Evolutionary conservation across 75 land plant genomes (phyloP), one percentile per base, ranked within the genome.

Genomic region (Pinus tabuliformis): DNA sequence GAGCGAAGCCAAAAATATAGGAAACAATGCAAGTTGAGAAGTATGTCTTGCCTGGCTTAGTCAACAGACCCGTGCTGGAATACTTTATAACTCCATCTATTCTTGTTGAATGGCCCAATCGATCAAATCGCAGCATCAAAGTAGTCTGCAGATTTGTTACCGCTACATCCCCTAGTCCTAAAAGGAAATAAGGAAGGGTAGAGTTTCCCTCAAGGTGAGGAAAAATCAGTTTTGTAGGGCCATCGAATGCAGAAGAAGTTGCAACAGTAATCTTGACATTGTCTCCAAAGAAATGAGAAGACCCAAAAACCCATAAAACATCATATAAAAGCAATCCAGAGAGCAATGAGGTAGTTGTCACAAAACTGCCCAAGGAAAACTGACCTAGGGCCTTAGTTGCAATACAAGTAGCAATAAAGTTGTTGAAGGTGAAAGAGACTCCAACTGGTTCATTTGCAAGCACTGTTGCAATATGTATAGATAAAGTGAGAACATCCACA

Each of bases 301-400:
- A 86, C 59, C 88, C 88, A 80, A 83, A 86, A 1, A 86, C 88
- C 88, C 88, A 86, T 75, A 85, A 83, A 26, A 83, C 88, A 83
- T 86, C 88, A 83, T 86, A 86, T 17, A 83, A 76, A 56, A 86
- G 86, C 68, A 86, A 76, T 24, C 88, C 88, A 80, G 77, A 76
- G 5, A 86, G 86, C 82, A 84, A 73, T n/a, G 82, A 76, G 45
- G 88, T 79, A n/a, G 88, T 82, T 72, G 88, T 86, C 26, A 76
- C 45, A 64, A 86, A 86, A 79, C 86, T 86, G 85, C 93, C 70
- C n/a, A n/a, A n/a, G n/a, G n/a, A n/a, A n/a, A n/a, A n/a, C n/a
- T n/a, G n/a, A n/a, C n/a, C n/a, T n/a, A n/a, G n/a, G n/a, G n/a
- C n/a, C n/a, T n/a, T n/a, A n/a, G n/a, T n/a, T n/a, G n/a, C n/a